Percentiles rank a stretch among this genome's conserved stretches.
phyloP scores from a whole-genome alignment of 495 filamentous ascomycete genomes.

The Sporormia fimetaria region DNA sequence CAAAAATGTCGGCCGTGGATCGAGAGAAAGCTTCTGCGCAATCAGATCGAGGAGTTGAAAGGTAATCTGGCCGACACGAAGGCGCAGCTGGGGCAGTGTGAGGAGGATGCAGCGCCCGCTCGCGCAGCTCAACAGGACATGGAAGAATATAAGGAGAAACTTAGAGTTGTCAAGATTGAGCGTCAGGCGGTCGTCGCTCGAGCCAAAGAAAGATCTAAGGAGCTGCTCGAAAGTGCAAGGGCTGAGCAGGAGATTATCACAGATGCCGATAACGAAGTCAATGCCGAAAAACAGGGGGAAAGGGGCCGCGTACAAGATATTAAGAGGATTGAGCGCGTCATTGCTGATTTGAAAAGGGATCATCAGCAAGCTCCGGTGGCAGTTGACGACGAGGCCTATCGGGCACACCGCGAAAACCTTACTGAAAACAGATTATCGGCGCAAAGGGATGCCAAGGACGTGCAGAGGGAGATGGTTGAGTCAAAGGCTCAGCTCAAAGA shows the following conservation, averaged over 20 bases:
- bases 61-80: conserved; percentile 23
- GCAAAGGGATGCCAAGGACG: conserved; percentile 37
- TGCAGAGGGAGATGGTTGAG: too few relatives aligned
- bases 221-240: conserved; percentile 40
- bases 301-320: conserved; percentile 42
- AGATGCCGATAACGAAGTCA: conserved; percentile 42
- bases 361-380: conserved; percentile 41
- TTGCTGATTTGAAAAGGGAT: conserved; percentile 38
- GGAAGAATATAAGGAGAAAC: conserved; percentile 30
- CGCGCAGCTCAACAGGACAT: conserved; percentile 7
- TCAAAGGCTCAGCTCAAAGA: conserved; percentile 16
- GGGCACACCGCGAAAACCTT: conserved; percentile 34
- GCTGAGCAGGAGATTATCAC: conserved; percentile 43
- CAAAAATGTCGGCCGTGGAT: conserved; percentile 54
- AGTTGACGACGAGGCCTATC: conserved; percentile 44
- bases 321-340: conserved; percentile 33
- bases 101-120: conserved; percentile 45
- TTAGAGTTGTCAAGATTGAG: conserved; percentile 40
- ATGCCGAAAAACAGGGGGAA: conserved; percentile 46
- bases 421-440: conserved; percentile 29
- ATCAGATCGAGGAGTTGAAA: conserved; percentile 27
- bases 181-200: conserved; percentile 42
- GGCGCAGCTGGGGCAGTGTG: conserved; percentile 44
- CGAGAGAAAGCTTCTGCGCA: conserved; percentile 42
- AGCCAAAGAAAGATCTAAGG: conserved; percentile 44